These are phyloP conservation scores for Globisporangium echinulatum DNA, from an alignment of 352 stramenopile genomes.

Conservation along the genomic window DNA sequence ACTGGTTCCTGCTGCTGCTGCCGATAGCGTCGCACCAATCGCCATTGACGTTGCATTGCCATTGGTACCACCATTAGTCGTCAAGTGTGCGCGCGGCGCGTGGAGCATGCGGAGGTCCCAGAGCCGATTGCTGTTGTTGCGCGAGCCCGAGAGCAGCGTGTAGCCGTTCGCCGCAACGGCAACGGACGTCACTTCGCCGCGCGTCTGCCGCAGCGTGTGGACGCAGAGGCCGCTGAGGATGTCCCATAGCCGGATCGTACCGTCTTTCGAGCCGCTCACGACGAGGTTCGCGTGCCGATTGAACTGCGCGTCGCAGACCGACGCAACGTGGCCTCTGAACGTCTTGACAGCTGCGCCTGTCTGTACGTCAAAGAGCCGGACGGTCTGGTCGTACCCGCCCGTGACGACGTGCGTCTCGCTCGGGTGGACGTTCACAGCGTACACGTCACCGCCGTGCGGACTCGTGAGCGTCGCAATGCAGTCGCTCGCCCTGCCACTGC, in stretches of 20 bases:
- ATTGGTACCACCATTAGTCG: conserved; percentile 14
- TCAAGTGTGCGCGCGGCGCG: conserved; percentile 52
- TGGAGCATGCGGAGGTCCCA: conserved; percentile 87
- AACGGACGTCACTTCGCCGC: conserved; percentile 83
- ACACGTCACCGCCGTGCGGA: conserved; percentile 54
- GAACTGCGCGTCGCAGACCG: conserved; percentile 84
- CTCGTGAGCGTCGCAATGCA: conserved; percentile 52
- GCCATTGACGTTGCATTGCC: neutral
- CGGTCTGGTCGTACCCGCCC: conserved; percentile 82
- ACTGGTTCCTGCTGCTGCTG: neutral
- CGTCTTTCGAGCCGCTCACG: conserved; percentile 82
- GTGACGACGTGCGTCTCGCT: conserved; percentile 85
- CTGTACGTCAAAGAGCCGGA: conserved; percentile 79
- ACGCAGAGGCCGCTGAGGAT: conserved; percentile 85
- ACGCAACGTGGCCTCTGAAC: conserved; percentile 73
- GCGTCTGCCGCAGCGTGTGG: conserved; percentile 76
- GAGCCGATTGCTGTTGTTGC: conserved; percentile 86
- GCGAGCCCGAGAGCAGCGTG: conserved; percentile 70
- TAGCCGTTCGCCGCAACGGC: conserved; percentile 79
- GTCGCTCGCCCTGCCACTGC: conserved; percentile 16
- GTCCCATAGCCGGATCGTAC: conserved; percentile 82
- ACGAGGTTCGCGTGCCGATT: conserved; percentile 85
- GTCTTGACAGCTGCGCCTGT: conserved; percentile 69
- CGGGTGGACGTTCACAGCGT: conserved; percentile 81
- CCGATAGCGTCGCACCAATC: neutral